Conservation (phyloP, 2,329 filamentous ascomycete genomes). For the Huntiella abstrusa region DNA sequence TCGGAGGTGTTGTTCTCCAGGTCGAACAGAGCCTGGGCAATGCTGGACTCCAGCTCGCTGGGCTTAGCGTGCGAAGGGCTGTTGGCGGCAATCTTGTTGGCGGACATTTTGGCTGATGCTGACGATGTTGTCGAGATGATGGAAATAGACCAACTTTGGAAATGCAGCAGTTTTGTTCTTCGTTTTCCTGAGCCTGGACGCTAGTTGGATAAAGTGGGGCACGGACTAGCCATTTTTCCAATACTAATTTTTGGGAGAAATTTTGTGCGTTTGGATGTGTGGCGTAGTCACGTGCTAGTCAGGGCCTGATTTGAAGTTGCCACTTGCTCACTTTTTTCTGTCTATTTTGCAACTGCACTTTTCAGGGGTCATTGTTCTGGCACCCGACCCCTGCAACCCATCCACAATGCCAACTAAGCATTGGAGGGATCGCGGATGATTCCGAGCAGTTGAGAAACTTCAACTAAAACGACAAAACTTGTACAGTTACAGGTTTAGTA, state of each 20-base stretch:
- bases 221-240: neutral
- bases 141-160: neutral
- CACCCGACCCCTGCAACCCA: too few species aligned
- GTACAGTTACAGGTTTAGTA: too few species aligned
- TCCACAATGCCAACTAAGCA: too few species aligned
- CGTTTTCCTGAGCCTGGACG: neutral
- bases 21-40: constrained; percentile 93
- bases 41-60: constrained; percentile 91
- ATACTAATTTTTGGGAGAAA: neutral
- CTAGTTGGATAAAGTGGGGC: constrained; percentile 3
- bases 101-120: constrained; percentile 43
- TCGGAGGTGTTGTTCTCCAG: constrained; percentile 99
- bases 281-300: constrained; percentile 1
- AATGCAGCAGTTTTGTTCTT: neutral
- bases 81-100: constrained; percentile 97
- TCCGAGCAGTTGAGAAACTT: too few species aligned
- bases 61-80: constrained; percentile 91
- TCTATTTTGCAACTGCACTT: too few species aligned
- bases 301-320: neutral
- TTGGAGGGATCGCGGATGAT: too few species aligned
- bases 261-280: neutral
- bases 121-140: constrained; percentile 13
- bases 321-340: too few species aligned
- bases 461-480: too few species aligned
- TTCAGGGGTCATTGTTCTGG: too few species aligned